Conservation (phyloP, 176 grass and related monocot genomes). For the barley (Hordeum vulgare) region MorexV3_pseudomolecules_assembly NC_058521.1:498687224-498687723, state of each 20-base stretch:
- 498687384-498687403: neutral
- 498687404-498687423: neutral
- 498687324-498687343: neutral
- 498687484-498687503: neutral
- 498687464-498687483: conserved; percentile 1
- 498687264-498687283: neutral
- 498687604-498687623: neutral
- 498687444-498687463: neutral
- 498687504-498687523: neutral
- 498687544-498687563: neutral
- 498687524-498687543: neutral
- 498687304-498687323: neutral
- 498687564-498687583: neutral
- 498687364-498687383: neutral
- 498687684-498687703: conserved; percentile 57
- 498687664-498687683: conserved; percentile 38
- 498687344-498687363: neutral
- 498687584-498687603: neutral
- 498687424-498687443: neutral
- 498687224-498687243: neutral
- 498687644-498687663: conserved; percentile 57
- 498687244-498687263: conserved; percentile 9
- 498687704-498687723: conserved; percentile 81
- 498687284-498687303: neutral
- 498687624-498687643: neutral